Evolutionary conservation across 1,139 yeast species (phyloP).

Genomic region (Pichia kudriavzevii): DNA sequence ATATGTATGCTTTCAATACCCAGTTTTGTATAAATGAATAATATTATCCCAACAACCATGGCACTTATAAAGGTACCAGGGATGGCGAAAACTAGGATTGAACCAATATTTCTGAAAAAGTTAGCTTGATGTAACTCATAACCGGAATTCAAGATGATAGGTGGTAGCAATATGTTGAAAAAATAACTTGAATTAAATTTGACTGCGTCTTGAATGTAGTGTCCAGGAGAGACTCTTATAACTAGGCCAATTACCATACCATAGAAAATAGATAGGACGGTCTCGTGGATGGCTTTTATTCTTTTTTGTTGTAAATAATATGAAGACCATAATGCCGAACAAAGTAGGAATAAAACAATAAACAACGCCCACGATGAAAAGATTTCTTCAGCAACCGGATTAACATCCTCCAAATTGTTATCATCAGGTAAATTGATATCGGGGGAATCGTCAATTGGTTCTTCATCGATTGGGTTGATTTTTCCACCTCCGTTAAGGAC

Average conservation of each 20-base stretch:
- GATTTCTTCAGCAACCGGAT: conserved; percentile 93
- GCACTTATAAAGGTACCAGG: conserved; percentile 95
- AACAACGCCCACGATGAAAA: conserved; percentile 96
- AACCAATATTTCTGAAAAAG: conserved; percentile 85
- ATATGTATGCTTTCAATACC: conserved; percentile 84
- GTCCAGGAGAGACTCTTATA: conserved; percentile 89
- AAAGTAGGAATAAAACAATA: conserved; percentile 70
- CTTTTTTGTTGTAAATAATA: conserved; percentile 87
- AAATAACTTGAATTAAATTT: conserved; percentile 92
- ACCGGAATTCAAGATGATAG: conserved; percentile 92
- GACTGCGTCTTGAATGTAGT: conserved; percentile 92
- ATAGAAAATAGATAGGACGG: conserved; percentile 88
- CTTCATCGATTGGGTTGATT: conserved; percentile 17
- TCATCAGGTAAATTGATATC: conserved; percentile 49
- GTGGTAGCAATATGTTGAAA: conserved; percentile 90
- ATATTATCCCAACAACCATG: conserved; percentile 74
- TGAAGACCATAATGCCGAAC: conserved; percentile 90
- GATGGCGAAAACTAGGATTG: conserved; percentile 89
- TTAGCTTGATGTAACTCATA: conserved; percentile 94
- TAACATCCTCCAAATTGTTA: conserved; percentile 52
- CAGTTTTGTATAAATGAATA: conserved; percentile 83
- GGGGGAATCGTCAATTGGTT: conserved; percentile 38
- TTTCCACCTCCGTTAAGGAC: not conserved
- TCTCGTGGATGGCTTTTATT: conserved; percentile 93
- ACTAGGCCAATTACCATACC: conserved; percentile 95